Evolutionary conservation across 805 yeast genomes (phyloP), one percentile per base, ranked within the genome.

Genomic region (Limtongia smithiae): DNA sequence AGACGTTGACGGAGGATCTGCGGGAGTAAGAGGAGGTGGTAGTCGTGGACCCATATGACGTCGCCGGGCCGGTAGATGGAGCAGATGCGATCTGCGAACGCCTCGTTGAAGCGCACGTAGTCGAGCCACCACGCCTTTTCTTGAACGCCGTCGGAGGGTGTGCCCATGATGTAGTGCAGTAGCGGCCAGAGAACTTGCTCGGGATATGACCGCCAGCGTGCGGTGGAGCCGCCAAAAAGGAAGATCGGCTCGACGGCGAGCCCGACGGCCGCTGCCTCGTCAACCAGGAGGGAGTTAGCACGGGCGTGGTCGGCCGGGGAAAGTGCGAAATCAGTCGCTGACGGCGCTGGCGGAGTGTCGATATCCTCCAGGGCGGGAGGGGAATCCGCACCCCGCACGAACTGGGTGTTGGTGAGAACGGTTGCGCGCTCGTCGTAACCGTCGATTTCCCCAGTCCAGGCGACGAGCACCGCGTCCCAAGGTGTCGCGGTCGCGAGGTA

Each of bases 371-470:
- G 27, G 4, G 31, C 41, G 6, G 30, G 18, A 17, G 33, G 27
- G 14, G 49, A 44, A 25, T 30, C 36, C 21, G 7, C 15, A n/a
- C 57, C 42, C 40, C 49, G 20, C 8, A 49, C 50, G 15, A 46
- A 34, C 25, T 52, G 38, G 11, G 48, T 45, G 14, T 47, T 39
- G 9, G 43, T 28, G 18, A 32, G 37, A 22, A 41, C 46, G 6
- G 57, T 38, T 18, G 27, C 36, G 4, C 52, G 51, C 21, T 45
- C 57, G 34, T 55, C 46, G 35, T 24, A 41, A 44, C 47, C 47
- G 43, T 28, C 66, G 53, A 93, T 72, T 66, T 89, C 97, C 39
- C 98, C 98, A 0, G 97, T 85, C 98, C 98, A 93, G 1, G 88
- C 97, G 44, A 93, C 81, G 43, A 87, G 69, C 58, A 88, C 86